These are phyloP conservation scores for Didymella pomorum DNA, from an alignment of 2,329 filamentous ascomycete genomes.

Conservation along the genomic window DNA sequence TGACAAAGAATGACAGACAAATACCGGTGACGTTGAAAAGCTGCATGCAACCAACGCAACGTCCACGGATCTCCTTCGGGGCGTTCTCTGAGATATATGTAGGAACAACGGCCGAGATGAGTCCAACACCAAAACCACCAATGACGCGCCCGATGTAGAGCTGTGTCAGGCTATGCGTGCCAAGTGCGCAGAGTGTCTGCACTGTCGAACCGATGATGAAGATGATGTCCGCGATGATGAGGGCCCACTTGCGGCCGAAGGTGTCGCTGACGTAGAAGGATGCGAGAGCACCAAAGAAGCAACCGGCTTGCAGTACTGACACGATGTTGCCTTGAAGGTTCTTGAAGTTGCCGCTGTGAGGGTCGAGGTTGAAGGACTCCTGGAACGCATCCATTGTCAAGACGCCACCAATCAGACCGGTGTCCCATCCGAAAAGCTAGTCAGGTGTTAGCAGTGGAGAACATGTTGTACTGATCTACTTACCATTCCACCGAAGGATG, in stretches of 20 bases:
- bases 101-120: conserved; percentile 54
- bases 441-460: neutral
- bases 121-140: conserved; percentile 55
- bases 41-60: conserved; percentile 52
- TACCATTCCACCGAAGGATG: conserved; percentile 54
- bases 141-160: conserved; percentile 55
- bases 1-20: conserved; percentile 62
- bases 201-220: conserved; percentile 54
- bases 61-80: conserved; percentile 52
- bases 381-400: conserved; percentile 56
- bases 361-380: conserved; percentile 52
- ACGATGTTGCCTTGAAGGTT: conserved; percentile 56
- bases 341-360: conserved; percentile 43
- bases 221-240: conserved; percentile 54
- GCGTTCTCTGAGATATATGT: conserved; percentile 58
- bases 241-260: conserved; percentile 52
- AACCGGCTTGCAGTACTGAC: conserved; percentile 55
- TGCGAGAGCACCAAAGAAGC: conserved; percentile 55
- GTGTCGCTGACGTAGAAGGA: conserved; percentile 55
- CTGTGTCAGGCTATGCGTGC: conserved; percentile 47
- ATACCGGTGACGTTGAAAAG: conserved; percentile 57
- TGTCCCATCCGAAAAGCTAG: conserved; percentile 50
- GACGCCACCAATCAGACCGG: conserved; percentile 50
- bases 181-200: conserved; percentile 51
- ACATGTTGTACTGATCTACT: neutral